Evolutionary conservation across 345 rosid genomes (phyloP), one percentile per base, ranked within the genome.

Genomic region (Populus ilicifolia): DNA sequence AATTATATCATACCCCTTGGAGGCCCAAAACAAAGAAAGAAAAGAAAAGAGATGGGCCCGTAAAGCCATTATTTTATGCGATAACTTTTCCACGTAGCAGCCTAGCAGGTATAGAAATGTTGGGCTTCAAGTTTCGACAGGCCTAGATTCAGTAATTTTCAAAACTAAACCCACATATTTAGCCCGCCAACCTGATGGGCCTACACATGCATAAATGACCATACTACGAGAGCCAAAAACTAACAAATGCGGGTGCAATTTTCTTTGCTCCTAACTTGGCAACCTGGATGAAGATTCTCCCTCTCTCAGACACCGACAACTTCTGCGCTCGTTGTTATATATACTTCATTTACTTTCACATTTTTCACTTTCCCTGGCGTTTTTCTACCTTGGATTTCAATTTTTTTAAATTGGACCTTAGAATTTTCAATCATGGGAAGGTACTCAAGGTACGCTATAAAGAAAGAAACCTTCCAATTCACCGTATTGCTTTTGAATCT

Each of bases 381-480:
- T 21, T 4, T 2, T 2, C 9, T 39, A 39, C 43, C 43, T 39
- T 39, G 43, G 43, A 39, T 21, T 56, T n/a, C 10, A 21, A 56
- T 56, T 21, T 56, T 13, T 56, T 56, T 4, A 56, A 2, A 9
- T 56, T n/a, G 14, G 11, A 21, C 3, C 63, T 56, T n/a, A 2
- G 13, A 23, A 18, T 20, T 70, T 67, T 30, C 48, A 73, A 54
- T 20, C 33, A 67, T 72, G 77, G 81, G 73, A 13, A 78, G 72
- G 69, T 27, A 27, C 29, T 67, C 77, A 4, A 72, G 81, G 81
- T 67, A 7, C 35, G n/a, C 36, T 43, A 17, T 29, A 18, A 44
- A 3, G 17, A 44, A 44, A 44, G 4, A 13, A 44, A 13, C 2
- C 20, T 70, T 44, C 38, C 25, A 18, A 16, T 13, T 21, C 8